Conservation (phyloP, 139 green algal species). For the Picochlorum costavermella region DNA sequence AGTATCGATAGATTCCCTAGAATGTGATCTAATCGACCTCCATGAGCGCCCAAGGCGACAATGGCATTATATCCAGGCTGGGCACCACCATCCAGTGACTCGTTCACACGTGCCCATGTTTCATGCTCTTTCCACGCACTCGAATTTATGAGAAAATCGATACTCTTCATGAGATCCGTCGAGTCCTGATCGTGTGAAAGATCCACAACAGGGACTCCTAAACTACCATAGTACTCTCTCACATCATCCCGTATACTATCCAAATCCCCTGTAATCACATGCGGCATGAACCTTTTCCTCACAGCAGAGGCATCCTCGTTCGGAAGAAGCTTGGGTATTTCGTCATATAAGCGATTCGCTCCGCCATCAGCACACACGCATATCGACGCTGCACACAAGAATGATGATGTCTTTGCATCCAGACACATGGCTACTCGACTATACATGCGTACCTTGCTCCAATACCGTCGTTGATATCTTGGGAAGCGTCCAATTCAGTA, state of each 20-base stretch:
- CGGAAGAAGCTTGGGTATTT: conserved; percentile 38
- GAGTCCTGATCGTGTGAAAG: conserved; percentile 74
- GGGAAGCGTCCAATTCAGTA: conserved; percentile 27
- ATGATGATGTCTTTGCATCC: not conserved
- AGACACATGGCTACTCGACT: not conserved
- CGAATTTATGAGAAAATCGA: conserved; percentile 17
- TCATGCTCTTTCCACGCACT: not conserved
- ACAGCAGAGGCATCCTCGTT: conserved; percentile 6
- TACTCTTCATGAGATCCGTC: conserved; percentile 82
- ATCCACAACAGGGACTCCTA: conserved; percentile 46
- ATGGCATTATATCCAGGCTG: not conserved
- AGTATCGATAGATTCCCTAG: conserved; percentile 76
- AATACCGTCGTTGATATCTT: conserved; percentile 7
- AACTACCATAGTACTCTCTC: conserved; percentile 40
- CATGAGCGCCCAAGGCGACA: conserved; percentile 60
- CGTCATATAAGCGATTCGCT: conserved; percentile 80
- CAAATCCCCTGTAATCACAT: conserved; percentile 76
- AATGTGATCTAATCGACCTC: conserved; percentile 87
- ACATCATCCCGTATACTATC: conserved; percentile 69
- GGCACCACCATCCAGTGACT: not conserved
- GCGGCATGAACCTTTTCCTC: conserved; percentile 37
- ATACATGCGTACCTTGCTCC: conserved; percentile 10
- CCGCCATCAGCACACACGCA: conserved; percentile 86
- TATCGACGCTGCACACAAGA: conserved; percentile 22
- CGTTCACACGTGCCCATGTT: not conserved